These are phyloP conservation scores for Terfezia claveryi DNA, from an alignment of 495 filamentous ascomycete genomes.

Conservation along the genomic window DNA sequence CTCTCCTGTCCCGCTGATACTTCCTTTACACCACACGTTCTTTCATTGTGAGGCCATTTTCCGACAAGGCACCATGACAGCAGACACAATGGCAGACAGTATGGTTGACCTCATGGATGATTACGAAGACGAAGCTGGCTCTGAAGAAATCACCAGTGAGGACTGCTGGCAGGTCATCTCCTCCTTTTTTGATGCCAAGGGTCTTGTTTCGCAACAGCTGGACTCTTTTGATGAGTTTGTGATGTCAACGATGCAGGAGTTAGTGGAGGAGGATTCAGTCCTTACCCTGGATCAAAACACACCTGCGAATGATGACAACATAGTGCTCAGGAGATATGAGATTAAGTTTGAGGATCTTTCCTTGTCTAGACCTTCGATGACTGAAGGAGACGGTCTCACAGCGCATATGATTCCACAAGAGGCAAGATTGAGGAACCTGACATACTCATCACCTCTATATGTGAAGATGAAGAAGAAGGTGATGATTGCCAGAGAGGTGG, in stretches of 20 bases:
- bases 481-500: slow-evolving; percentile 56
- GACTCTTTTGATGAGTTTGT: slow-evolving; percentile 98
- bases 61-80: not conserved
- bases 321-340: slow-evolving; percentile 73
- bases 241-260: slow-evolving; percentile 70
- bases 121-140: slow-evolving; percentile 23
- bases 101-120: slow-evolving; percentile 24
- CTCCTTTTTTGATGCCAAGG: slow-evolving; percentile 85
- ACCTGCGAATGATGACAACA: slow-evolving; percentile 50
- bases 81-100: slow-evolving; percentile 1
- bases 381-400: slow-evolving; percentile 74
- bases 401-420: slow-evolving; percentile 70
- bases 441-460: slow-evolving; percentile 80
- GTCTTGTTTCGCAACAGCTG: slow-evolving; percentile 89
- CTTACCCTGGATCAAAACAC: slow-evolving; percentile 76
- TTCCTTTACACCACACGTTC: too few species aligned
- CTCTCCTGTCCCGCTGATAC: too few species aligned
- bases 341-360: slow-evolving; percentile 73
- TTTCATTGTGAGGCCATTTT: not conserved
- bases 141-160: slow-evolving; percentile 61
- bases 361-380: slow-evolving; percentile 66
- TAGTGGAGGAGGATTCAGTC: slow-evolving; percentile 69
- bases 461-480: slow-evolving; percentile 60
- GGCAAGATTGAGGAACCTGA: slow-evolving; percentile 80
- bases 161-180: slow-evolving; percentile 96